Evolutionary conservation across 2,329 filamentous ascomycete genomes (phyloP).

Genomic region (Zopfia rhizophila): DNA sequence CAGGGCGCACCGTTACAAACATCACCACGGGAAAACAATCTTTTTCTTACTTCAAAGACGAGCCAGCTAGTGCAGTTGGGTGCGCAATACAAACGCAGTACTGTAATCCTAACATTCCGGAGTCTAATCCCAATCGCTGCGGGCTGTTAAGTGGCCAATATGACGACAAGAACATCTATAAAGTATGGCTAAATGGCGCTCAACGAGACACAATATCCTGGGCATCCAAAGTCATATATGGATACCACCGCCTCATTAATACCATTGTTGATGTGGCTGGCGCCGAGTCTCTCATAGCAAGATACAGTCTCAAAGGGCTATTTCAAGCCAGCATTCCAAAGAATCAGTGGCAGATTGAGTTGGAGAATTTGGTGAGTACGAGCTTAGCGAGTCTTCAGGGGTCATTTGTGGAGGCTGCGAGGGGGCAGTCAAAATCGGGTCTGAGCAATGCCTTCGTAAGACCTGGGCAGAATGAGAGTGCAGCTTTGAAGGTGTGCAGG

Average conservation of each 20-base stretch:
- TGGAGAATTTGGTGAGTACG: conserved; percentile 18
- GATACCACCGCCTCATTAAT: no score
- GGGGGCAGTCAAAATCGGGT: neutral
- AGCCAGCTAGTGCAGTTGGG: conserved; percentile 14
- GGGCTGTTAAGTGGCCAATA: conserved; percentile 7
- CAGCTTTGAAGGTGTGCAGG: no score
- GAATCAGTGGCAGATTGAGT: conserved; percentile 25
- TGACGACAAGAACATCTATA: no score
- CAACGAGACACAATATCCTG: no score
- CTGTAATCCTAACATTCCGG: conserved; percentile 16
- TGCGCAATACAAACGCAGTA: conserved; percentile 15
- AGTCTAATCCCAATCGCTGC: neutral
- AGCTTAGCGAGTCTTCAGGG: conserved; percentile 19
- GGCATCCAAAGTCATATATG: no score
- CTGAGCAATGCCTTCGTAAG: neutral
- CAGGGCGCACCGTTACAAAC: neutral
- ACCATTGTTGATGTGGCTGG: no score
- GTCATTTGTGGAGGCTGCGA: conserved; percentile 12
- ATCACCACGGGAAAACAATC: neutral
- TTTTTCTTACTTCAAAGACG: conserved; percentile 7
- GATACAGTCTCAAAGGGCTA: conserved; percentile 4
- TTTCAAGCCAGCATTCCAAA: conserved; percentile 12
- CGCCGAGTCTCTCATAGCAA: conserved; percentile 4
- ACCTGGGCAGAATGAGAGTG: neutral
- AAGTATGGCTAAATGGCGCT: no score